These are phyloP conservation scores for Corniculantispora saksenae DNA, from an alignment of 2,329 filamentous ascomycete species.

Conservation along the genomic window DNA sequence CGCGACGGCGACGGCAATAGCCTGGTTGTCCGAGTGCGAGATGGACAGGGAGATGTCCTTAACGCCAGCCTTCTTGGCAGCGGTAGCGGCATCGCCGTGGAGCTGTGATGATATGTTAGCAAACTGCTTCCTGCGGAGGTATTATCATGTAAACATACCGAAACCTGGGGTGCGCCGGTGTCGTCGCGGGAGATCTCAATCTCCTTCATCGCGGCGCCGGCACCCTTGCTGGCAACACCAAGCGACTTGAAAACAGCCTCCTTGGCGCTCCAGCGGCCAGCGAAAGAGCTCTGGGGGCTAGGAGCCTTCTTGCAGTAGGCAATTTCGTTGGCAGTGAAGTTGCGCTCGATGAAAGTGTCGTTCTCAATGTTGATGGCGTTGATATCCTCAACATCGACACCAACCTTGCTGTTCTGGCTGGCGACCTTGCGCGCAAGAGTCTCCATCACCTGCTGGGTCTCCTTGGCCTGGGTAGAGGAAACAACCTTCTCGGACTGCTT, in stretches of 20 bases:
- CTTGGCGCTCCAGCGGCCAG: conserved; percentile 95
- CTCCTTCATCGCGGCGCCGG: conserved; percentile 85
- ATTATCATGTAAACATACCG: conserved; percentile 59
- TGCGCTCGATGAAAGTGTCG: conserved; percentile 89
- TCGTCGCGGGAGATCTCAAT: conserved; percentile 88
- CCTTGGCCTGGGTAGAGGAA: conserved; percentile 52
- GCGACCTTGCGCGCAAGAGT: conserved; percentile 66
- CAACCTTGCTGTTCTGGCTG: conserved; percentile 70
- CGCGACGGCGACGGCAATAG: conserved; percentile 89
- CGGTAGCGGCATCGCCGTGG: conserved; percentile 78
- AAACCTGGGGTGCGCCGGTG: conserved; percentile 79
- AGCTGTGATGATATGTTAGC: conserved; percentile 58
- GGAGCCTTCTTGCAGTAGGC: conserved; percentile 81
- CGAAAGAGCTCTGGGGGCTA: conserved; percentile 85
- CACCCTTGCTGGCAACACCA: conserved; percentile 82
- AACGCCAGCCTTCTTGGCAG: conserved; percentile 83
- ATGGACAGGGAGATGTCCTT: conserved; percentile 92
- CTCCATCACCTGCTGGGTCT: conserved; percentile 75
- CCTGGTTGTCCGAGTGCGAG: conserved; percentile 91
- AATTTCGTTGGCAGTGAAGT: conserved; percentile 85
- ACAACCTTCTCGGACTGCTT: conserved; percentile 62
- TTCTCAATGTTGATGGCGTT: conserved; percentile 88
- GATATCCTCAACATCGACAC: conserved; percentile 91
- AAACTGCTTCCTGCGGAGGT: conserved; percentile 32
- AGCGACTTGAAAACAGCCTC: conserved; percentile 98